phyloP scores from a whole-genome alignment of 148 eudicot species.

The Amaranthus cruentus region DNA sequence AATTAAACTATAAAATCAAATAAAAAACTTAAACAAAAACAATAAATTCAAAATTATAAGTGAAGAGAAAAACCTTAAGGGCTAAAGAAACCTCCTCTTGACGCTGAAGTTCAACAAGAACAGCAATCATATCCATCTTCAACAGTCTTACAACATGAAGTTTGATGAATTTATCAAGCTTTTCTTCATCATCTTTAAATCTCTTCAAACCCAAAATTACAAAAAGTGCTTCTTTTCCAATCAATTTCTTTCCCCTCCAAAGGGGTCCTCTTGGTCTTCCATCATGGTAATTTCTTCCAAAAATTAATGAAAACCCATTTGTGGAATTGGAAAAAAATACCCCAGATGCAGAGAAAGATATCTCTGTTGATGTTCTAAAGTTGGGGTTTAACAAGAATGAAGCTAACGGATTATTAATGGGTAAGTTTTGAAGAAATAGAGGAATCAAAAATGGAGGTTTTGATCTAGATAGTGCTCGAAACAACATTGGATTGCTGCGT shows the following conservation, averaged over 20 bases:
- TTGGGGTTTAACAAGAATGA: slow-evolving; percentile 16
- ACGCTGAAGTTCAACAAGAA: slow-evolving; percentile 75
- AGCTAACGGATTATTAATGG: slow-evolving; percentile 5
- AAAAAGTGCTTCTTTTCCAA: slow-evolving; percentile 86
- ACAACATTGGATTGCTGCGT: slow-evolving; percentile 19
- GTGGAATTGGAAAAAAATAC: slow-evolving; percentile 1
- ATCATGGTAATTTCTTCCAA: slow-evolving; percentile 46
- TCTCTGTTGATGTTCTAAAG: background rate
- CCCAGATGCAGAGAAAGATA: background rate
- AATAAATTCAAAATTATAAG: too few relatives aligned
- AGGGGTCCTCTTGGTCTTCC: slow-evolving; percentile 93
- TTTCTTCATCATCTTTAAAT: slow-evolving; percentile 60
- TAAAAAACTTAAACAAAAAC: background rate
- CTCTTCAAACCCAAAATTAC: slow-evolving; percentile 66
- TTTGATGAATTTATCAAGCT: slow-evolving; percentile 57
- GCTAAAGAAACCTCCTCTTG: slow-evolving; percentile 74
- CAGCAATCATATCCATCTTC: slow-evolving; percentile 81
- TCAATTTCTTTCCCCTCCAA: slow-evolving; percentile 83
- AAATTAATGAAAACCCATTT: background rate
- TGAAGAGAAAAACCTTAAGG: slow-evolving; percentile 47
- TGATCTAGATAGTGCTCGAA: slow-evolving; percentile 25
- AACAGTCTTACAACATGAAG: slow-evolving; percentile 63
- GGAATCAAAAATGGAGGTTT: slow-evolving; percentile 9
- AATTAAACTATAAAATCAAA: background rate
- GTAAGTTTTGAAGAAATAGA: slow-evolving; percentile 1